Conservation (phyloP, 495 filamentous ascomycete species). For the Penicillium soppii region DNA sequence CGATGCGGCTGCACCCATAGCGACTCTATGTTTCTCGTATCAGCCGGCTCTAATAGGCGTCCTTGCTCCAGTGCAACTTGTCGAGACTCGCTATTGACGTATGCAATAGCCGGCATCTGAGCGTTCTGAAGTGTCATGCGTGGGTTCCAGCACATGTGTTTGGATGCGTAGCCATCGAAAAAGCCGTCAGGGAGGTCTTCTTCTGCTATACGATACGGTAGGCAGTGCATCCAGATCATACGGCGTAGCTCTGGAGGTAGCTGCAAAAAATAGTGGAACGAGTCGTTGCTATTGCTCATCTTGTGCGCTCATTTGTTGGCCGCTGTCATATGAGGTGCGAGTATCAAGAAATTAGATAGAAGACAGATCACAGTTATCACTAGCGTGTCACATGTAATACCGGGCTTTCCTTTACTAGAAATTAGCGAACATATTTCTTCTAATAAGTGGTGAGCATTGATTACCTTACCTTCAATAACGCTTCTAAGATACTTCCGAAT, state of each 20-base stretch:
- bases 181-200: neutral
- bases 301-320: too few relatives aligned
- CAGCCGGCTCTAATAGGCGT: neutral
- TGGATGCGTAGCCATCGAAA: neutral
- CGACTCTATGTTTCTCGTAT: neutral
- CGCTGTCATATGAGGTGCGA: too few relatives aligned
- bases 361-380: too few relatives aligned
- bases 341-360: too few relatives aligned
- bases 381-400: too few relatives aligned
- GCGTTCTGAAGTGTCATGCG: neutral
- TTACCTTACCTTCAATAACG: constrained; percentile 13
- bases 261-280: neutral
- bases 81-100: neutral
- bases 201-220: constrained; percentile 3
- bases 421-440: constrained; percentile 4
- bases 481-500: constrained; percentile 17
- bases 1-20: neutral
- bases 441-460: constrained; percentile 26
- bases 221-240: neutral
- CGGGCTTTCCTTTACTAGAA: constrained; percentile 11
- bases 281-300: too few relatives aligned
- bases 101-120: neutral
- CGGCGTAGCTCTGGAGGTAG: neutral
- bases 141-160: neutral
- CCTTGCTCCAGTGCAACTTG: neutral